Percentiles rank a stretch among this genome's conserved stretches.
Conservation (phyloP, 768 basidiomycete genomes). For the Cystofilobasidium ferigula region DNA sequence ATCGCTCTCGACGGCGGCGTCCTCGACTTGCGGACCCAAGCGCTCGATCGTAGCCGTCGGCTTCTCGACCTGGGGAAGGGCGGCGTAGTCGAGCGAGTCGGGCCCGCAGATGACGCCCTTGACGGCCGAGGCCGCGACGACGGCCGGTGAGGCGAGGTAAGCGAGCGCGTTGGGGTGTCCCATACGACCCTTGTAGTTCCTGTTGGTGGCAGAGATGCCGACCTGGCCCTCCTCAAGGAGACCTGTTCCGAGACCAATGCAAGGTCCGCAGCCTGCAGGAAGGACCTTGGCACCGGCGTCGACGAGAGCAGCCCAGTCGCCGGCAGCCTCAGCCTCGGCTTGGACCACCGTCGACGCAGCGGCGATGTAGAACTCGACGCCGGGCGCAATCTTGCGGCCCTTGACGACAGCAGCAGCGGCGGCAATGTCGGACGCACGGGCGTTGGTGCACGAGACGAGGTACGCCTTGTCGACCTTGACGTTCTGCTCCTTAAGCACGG, state of each 20-base stretch:
- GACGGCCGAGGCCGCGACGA: constrained; percentile 89
- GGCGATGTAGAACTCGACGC: constrained; percentile 94
- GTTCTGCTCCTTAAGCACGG: constrained; percentile 54
- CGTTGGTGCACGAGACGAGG: constrained; percentile 95
- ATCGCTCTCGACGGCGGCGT: constrained; percentile 30
- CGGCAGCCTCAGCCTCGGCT: constrained; percentile 68
- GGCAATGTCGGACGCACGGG: constrained; percentile 84
- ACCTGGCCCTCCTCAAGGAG: constrained; percentile 86
- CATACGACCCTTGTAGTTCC: constrained; percentile 99
- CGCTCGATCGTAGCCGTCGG: constrained; percentile 33
- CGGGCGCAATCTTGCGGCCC: constrained; percentile 63
- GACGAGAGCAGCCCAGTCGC: constrained; percentile 79
- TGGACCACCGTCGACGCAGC: constrained; percentile 89
- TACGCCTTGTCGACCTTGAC: constrained; percentile 94
- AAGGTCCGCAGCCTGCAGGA: constrained; percentile 94
- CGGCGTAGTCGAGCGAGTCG: constrained; percentile 49
- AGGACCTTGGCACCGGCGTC: constrained; percentile 83
- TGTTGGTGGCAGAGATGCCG: constrained; percentile 94
- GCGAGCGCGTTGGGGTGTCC: constrained; percentile 88
- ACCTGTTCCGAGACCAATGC: constrained; percentile 89
- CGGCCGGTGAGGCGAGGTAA: constrained; percentile 90
- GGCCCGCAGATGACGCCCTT: constrained; percentile 85
- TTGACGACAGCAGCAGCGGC: constrained; percentile 82
- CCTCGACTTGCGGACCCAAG: constrained; percentile 32
- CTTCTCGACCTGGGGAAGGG: constrained; percentile 43